A percentile compares a stretch with the other conserved stretches of the same genome.
Conservation (phyloP, 2,329 filamentous ascomycete species). For the Furcasterigmium sp. region DNA sequence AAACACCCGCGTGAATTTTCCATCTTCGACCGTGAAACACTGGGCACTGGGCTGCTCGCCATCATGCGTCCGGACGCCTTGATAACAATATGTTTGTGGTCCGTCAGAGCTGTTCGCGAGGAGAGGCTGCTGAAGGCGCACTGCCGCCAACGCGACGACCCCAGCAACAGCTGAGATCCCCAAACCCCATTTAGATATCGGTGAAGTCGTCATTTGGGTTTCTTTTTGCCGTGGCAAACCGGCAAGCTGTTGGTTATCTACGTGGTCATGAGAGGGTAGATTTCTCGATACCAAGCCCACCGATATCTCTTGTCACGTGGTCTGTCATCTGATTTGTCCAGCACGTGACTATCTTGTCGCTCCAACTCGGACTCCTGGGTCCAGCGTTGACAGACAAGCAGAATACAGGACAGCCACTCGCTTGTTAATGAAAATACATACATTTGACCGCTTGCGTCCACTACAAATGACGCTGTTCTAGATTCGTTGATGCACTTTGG, state of each 20-base stretch:
- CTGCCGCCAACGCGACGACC: constrained; percentile 25
- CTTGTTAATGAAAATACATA: too few relatives aligned
- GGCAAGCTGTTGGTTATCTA: not conserved
- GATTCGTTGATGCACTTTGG: too few relatives aligned
- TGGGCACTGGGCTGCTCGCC: constrained; percentile 29
- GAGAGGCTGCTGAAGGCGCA: constrained; percentile 12
- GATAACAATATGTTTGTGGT: constrained; percentile 32
- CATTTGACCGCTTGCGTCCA: too few relatives aligned
- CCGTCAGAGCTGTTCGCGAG: constrained; percentile 1
- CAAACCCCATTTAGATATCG: constrained; percentile 21
- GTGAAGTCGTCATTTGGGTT: constrained; percentile 8
- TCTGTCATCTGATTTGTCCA: not conserved
- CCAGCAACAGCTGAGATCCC: constrained; percentile 19
- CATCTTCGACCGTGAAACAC: constrained; percentile 52
- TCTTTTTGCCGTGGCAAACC: not conserved
- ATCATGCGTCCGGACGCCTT: constrained; percentile 29
- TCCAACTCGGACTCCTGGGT: too few relatives aligned
- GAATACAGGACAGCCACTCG: too few relatives aligned
- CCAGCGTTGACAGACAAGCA: too few relatives aligned
- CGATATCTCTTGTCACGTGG: not conserved
- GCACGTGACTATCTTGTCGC: too few relatives aligned
- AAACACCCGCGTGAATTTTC: constrained; percentile 45
- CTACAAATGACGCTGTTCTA: too few relatives aligned
- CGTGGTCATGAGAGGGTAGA: not conserved
- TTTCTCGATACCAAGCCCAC: too few relatives aligned